phyloP scores from a whole-genome alignment of 139 green algal species.

The Penium margaritaceum region DNA sequence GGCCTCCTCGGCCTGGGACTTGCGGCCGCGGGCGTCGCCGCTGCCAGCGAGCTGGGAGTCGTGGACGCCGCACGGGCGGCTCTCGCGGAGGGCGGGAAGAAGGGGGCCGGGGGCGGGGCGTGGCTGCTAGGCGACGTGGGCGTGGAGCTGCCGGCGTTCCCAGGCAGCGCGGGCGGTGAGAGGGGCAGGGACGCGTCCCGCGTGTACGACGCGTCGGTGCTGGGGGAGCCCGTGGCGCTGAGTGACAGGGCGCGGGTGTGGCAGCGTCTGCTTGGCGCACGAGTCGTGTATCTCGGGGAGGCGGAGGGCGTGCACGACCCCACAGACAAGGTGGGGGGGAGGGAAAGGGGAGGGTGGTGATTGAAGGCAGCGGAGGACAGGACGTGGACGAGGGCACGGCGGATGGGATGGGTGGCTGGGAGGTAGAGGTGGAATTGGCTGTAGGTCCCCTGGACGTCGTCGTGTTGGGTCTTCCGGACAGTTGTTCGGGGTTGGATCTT shows the following conservation, averaged over 20 bases:
- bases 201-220: constrained; percentile 32
- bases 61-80: background rate
- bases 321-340: constrained; percentile 25
- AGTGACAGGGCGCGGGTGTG: constrained; percentile 9
- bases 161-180: background rate
- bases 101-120: background rate
- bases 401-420: too few species aligned
- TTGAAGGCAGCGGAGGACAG: too few species aligned
- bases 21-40: background rate
- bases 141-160: background rate
- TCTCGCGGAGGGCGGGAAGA: background rate
- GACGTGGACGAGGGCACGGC: too few species aligned
- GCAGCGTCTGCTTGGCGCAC: constrained; percentile 8
- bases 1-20: background rate
- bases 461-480: too few species aligned
- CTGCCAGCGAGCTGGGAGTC: background rate
- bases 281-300: constrained; percentile 38
- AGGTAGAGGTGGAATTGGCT: too few species aligned
- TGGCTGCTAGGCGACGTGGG: constrained; percentile 1
- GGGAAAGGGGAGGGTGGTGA: too few species aligned
- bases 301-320: constrained; percentile 28
- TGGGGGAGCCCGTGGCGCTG: constrained; percentile 20
- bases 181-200: constrained; percentile 16
- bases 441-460: too few species aligned
- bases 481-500: too few species aligned